These are phyloP conservation scores for Aspergillus avenaceus DNA, from an alignment of 495 filamentous ascomycete species.

Conservation along the genomic window DNA sequence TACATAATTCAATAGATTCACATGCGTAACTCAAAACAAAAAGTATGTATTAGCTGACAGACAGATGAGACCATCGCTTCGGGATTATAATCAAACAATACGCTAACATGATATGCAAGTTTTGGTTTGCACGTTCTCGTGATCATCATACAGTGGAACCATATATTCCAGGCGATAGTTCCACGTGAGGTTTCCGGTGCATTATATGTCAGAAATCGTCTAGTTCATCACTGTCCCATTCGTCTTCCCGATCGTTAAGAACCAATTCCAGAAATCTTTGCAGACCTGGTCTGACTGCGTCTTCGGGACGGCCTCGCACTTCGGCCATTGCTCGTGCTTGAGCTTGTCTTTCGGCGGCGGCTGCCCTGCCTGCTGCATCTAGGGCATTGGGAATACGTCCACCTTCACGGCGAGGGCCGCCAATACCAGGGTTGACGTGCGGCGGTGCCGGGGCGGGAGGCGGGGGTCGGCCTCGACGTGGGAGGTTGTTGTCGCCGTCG, in stretches of 20 bases:
- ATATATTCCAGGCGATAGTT: no score
- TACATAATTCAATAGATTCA: no score
- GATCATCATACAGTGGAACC: neutral
- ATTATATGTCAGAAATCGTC: slow-evolving; percentile 33
- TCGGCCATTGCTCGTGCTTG: slow-evolving; percentile 44
- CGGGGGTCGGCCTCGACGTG: slow-evolving; percentile 28
- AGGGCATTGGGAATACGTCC: slow-evolving; percentile 23
- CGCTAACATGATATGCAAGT: slow-evolving; percentile 1
- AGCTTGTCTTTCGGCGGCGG: slow-evolving; percentile 39
- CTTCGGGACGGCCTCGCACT: slow-evolving; percentile 27
- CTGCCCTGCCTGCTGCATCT: slow-evolving; percentile 38
- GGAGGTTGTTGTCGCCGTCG: slow-evolving; percentile 23
- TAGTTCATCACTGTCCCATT: slow-evolving; percentile 61
- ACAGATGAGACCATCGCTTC: no score
- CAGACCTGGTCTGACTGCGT: slow-evolving; percentile 30
- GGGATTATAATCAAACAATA: no score
- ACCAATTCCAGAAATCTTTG: slow-evolving; percentile 53
- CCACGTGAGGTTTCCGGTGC: no score
- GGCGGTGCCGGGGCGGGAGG: slow-evolving; percentile 43
- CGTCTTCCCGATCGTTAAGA: slow-evolving; percentile 56
- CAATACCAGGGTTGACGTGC: slow-evolving; percentile 21
- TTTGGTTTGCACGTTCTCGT: neutral
- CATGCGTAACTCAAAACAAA: no score
- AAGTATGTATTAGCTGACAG: no score
- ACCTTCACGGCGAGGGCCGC: slow-evolving; percentile 19